Base-by-base conservation (phyloP, 1,284 basidiomycete genomes). In the Trichosporon sp. region DNA sequence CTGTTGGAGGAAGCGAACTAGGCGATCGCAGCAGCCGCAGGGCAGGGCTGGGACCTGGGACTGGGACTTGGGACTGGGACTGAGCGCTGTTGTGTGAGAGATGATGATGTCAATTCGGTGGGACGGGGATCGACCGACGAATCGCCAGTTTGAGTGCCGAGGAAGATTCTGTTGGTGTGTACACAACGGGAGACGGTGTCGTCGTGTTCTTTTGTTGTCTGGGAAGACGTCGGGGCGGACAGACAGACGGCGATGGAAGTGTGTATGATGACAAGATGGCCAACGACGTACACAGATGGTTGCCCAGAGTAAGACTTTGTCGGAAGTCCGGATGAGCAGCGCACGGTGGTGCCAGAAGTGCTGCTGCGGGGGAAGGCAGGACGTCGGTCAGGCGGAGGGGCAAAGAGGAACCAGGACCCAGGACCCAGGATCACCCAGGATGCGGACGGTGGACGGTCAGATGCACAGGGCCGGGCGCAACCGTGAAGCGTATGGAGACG, bases 81-180 rank as follows among this genome's bases (percentile, higher is more conserved):
- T 54, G 51, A 35, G 59, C 31, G 56, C 59, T 8, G 59, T 35
- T 5, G 59, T 32, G 56, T 61, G 56, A 16, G 26, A 35, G 12
- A n/a, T 35, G 59, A 63, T 63, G 59, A 63, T 63, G 59, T 63
- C 59, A 63, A 63, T 63, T 63, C 32, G 59, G 59, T 63, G 51
- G 51, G 51, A 21, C 19, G 51, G 59, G 59, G 59, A 63, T 63
- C 31, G 31, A n/a, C 59, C 31, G 59, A 63, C 31, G 32, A 35
- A 35, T 35, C 59, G 59, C 31, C 31, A 35, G n/a, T 32, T 63
- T n/a, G 14, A n/a, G 43, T 46, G 16, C 43, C 43, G 43, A 46
- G 43, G 43, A 46, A 46, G 43, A 46, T 46, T 46, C 43, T 46
- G 43, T 19, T 21, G 3, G 54, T 32, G 54, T 59, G 26, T 32